These are phyloP conservation scores for Cercospora citrullina DNA, from an alignment of 2,329 filamentous ascomycete genomes.

Conservation along the genomic window DNA sequence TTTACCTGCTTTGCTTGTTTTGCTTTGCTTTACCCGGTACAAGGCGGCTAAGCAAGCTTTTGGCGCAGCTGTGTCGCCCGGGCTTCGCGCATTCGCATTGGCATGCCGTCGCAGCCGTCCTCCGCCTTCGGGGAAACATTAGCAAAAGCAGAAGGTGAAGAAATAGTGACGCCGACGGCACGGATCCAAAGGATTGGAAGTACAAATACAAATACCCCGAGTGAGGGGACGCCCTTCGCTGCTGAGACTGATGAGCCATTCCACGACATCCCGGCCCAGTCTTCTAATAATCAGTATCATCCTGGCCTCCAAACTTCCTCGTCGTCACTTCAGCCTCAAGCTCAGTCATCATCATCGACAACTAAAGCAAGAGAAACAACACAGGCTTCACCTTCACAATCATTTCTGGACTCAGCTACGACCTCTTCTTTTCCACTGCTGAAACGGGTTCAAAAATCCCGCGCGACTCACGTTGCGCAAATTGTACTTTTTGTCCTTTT, in stretches of 20 bases:
- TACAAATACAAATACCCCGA: not conserved
- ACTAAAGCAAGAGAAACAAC: not conserved
- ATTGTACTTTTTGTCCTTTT: conserved; percentile 33
- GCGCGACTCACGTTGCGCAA: conserved; percentile 17
- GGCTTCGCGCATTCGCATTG: not conserved
- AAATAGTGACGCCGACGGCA: not conserved
- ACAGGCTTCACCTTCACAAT: not conserved
- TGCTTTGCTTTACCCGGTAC: not conserved
- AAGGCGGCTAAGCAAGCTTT: not conserved
- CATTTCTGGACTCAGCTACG: not conserved
- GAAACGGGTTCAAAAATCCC: not conserved
- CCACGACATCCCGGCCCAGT: not conserved
- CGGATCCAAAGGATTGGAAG: not conserved
- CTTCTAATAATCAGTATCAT: not conserved
- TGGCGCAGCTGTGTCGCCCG: not conserved
- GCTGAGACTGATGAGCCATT: not conserved
- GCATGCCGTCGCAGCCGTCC: not conserved
- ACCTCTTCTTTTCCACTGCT: not conserved
- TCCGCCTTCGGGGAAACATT: not conserved
- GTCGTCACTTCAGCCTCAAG: not conserved
- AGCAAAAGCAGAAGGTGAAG: not conserved
- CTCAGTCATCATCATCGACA: too few relatives aligned
- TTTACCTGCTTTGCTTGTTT: too few relatives aligned
- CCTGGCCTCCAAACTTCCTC: not conserved
- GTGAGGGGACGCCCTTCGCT: not conserved